Evolutionary conservation across 306 rosid genomes (phyloP).

Genomic region (Malus orientalis): DNA sequence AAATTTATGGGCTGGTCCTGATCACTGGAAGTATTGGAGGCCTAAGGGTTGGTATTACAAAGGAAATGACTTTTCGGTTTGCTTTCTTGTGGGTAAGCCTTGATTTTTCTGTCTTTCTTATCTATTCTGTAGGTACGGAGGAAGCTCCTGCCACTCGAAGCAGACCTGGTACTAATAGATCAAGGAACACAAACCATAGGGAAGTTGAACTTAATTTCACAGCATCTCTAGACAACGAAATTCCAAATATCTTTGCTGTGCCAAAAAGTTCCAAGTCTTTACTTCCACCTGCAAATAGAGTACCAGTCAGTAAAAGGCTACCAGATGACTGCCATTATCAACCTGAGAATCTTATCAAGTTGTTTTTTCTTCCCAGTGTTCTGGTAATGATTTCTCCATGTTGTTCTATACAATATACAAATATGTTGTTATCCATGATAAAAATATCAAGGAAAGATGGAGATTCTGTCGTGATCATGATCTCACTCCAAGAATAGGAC

Average conservation of each 20-base stretch:
- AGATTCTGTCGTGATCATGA: not conserved
- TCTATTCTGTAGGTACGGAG: constrained; percentile 1
- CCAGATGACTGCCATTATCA: constrained; percentile 26
- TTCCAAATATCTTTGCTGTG: constrained; percentile 10
- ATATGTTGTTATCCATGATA: not conserved
- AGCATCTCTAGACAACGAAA: not conserved
- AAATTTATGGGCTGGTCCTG: constrained; percentile 26
- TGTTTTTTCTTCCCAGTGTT: constrained; percentile 27
- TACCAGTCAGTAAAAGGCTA: not conserved
- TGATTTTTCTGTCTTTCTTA: not conserved
- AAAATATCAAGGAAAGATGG: not conserved
- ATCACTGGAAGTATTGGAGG: constrained; percentile 21
- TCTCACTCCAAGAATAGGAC: not conserved
- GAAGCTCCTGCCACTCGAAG: not conserved
- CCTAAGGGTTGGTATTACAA: constrained; percentile 3
- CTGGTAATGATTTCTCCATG: constrained; percentile 9
- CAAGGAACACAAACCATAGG: not conserved
- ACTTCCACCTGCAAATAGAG: constrained; percentile 9
- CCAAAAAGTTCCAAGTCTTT: constrained; percentile 8
- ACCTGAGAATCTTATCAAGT: constrained; percentile 19
- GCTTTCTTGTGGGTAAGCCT: not conserved
- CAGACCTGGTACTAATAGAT: not conserved
- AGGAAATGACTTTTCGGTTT: not conserved
- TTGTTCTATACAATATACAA: not conserved
- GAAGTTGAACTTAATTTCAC: constrained; percentile 10